These are phyloP conservation scores for Wickerhamiella azymoides DNA, from an alignment of 805 yeast species.

Conservation along the genomic window DNA sequence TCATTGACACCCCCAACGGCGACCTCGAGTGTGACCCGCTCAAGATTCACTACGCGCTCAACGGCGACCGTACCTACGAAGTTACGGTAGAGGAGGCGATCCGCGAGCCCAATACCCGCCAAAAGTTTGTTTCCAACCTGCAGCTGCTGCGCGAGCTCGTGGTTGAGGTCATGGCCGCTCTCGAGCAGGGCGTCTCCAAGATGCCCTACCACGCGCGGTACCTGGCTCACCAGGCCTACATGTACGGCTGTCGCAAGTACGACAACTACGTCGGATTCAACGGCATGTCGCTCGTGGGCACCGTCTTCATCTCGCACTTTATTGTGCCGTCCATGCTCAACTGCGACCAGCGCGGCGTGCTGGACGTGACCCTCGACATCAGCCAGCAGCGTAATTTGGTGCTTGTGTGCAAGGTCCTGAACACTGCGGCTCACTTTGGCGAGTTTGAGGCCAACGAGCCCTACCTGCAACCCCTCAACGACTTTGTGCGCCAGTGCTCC, in stretches of 20 bases:
- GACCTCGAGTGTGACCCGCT: conserved; percentile 75
- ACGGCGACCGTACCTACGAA: conserved; percentile 26
- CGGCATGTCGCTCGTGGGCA: conserved; percentile 55
- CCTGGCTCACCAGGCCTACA: conserved; percentile 29
- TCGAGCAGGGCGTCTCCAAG: conserved; percentile 31
- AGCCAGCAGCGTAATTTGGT: conserved; percentile 37
- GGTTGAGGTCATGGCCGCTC: conserved; percentile 41
- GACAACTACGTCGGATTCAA: conserved; percentile 5
- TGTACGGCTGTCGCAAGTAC: conserved; percentile 7
- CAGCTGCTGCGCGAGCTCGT: conserved; percentile 60
- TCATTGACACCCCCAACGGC: conserved; percentile 28
- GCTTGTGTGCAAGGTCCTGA: conserved; percentile 43
- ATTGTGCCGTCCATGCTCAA: conserved; percentile 27
- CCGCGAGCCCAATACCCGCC: conserved; percentile 60
- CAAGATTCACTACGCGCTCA: conserved; percentile 21
- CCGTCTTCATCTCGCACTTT: conserved; percentile 27
- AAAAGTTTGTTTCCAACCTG: conserved; percentile 56
- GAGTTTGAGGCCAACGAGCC: conserved; percentile 49
- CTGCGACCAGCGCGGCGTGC: conserved; percentile 38
- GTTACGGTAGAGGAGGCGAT: conserved; percentile 56
- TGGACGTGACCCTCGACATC: conserved; percentile 26
- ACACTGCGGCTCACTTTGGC: conserved; percentile 54
- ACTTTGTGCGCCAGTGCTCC: conserved; percentile 41
- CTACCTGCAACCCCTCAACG: conserved; percentile 68
- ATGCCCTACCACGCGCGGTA: conserved; percentile 46